phyloP scores from a whole-genome alignment of 495 filamentous ascomycete species.

The Haplographium delicatum region DNA sequence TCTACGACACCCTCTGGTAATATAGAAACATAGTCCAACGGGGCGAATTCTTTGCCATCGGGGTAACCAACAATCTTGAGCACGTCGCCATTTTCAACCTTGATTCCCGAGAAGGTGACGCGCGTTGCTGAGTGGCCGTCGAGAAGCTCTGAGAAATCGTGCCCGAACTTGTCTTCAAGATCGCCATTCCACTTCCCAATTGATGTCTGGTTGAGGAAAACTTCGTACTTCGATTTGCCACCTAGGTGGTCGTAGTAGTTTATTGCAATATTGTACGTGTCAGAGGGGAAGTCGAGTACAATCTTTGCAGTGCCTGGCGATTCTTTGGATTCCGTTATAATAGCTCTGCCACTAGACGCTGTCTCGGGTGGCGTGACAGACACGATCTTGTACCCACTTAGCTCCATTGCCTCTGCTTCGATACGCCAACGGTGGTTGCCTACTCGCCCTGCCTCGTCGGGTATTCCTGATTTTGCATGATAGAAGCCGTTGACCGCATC shows the following conservation, averaged over 20 bases:
- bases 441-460: conserved; percentile 49
- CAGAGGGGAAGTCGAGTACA: conserved; percentile 40
- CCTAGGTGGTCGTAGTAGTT: conserved; percentile 60
- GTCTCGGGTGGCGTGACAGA: conserved; percentile 49
- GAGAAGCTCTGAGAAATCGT: conserved; percentile 48
- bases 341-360: conserved; percentile 43
- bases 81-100: conserved; percentile 47
- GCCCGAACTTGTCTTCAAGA: conserved; percentile 48
- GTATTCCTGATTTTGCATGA: conserved; percentile 50
- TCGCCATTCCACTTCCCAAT: conserved; percentile 57
- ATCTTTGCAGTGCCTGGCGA: conserved; percentile 45
- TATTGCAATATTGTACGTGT: conserved; percentile 57
- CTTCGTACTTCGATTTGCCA: conserved; percentile 47
- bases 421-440: conserved; percentile 56
- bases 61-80: conserved; percentile 55
- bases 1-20: conserved; percentile 55
- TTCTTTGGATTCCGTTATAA: conserved; percentile 43
- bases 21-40: conserved; percentile 62
- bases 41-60: conserved; percentile 56
- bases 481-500: conserved; percentile 61
- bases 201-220: conserved; percentile 45
- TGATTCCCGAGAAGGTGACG: conserved; percentile 49
- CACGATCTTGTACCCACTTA: conserved; percentile 48
- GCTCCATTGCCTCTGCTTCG: conserved; percentile 58
- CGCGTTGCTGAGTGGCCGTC: conserved; percentile 61